A percentile compares a stretch with the other conserved stretches of the same genome.
phyloP scores from a whole-genome alignment of 1,284 basidiomycete species.

The Moesziomyces sp. region DNA sequence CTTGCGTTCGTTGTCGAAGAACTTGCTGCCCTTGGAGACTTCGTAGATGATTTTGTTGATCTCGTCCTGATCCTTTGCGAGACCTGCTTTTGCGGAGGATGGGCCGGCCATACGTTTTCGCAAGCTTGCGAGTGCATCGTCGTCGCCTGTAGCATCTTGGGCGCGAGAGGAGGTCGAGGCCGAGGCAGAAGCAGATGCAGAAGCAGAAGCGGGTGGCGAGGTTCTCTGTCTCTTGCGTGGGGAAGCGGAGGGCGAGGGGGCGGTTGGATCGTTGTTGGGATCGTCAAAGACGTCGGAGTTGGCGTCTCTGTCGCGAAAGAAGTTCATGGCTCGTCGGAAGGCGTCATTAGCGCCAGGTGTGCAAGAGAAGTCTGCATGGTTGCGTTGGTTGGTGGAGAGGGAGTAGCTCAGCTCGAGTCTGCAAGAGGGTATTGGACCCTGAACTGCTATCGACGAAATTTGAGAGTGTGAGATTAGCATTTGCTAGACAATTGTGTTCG shows the following conservation, averaged over 20 bases:
- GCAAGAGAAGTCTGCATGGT: too few relatives aligned
- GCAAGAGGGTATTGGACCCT: too few relatives aligned
- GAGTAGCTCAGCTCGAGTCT: background rate
- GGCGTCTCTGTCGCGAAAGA: slow-evolving; percentile 46
- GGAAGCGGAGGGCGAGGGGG: slow-evolving; percentile 32
- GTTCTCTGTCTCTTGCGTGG: slow-evolving; percentile 39
- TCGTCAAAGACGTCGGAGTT: slow-evolving; percentile 44
- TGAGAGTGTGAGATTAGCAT: too few relatives aligned
- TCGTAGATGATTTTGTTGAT: slow-evolving; percentile 61
- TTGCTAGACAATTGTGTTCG: too few relatives aligned
- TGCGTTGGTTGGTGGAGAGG: background rate
- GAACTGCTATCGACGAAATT: too few relatives aligned
- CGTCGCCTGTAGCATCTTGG: slow-evolving; percentile 9
- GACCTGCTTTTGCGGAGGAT: slow-evolving; percentile 64
- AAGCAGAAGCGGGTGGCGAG: background rate
- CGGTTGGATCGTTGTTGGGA: slow-evolving; percentile 42
- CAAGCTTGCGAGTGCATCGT: slow-evolving; percentile 50
- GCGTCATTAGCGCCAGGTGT: too few relatives aligned
- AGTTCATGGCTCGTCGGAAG: slow-evolving; percentile 29
- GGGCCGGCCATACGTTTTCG: slow-evolving; percentile 61
- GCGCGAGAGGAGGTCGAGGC: background rate
- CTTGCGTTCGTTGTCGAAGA: slow-evolving; percentile 79
- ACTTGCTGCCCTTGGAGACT: slow-evolving; percentile 64
- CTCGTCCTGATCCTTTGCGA: slow-evolving; percentile 59
- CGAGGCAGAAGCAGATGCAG: background rate